Base-by-base conservation (phyloP, 1,139 yeast species). In the Geotrichum candidum region DNA sequence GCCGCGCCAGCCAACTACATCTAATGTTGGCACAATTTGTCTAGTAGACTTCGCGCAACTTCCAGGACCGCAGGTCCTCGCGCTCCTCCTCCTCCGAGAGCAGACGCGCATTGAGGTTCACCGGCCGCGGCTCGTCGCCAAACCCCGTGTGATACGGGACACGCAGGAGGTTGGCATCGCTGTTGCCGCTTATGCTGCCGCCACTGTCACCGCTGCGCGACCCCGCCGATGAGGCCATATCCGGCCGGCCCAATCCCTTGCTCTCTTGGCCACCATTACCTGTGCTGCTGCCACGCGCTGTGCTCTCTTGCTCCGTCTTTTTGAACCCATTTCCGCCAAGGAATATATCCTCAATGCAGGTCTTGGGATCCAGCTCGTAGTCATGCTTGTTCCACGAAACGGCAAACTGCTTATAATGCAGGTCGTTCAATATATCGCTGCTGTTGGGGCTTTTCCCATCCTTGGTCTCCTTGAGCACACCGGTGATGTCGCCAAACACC, bases 351-450 rank as follows among this genome's bases (percentile, higher is more conserved):
- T 85, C 84, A 11, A 91, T 80, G 66, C 94, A 84, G 61, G 84
- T 87, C 57, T 82, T 82, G 0, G 97, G 96, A 11, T 87, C 79
- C 64, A 81, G 83, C 65, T 88, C 94, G 58, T 89, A 84, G 18
- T 90, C 86, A 62, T 87, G 83, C 1, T 86, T 84, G 68, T 88
- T 91, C 96, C 96, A 90, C 0, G 89, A 82, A 51, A 88, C 80
- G 63, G 87, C 86, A 68, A 87, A 82, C 0, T 90, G 83, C 67
- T 82, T 83, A 64, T 84, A 82, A 68, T 87, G 82, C 18, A 88
- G 11, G 61, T 68, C 59, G 45, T 53, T 48, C 25, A 59, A 29
- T 29, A 58, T 52, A 33, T 58, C 57, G 41, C 57, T 51, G 27
- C 57, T 15, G 18, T 45, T n/a, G 10, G 57, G 59, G 22, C 41